Evolutionary conservation across 148 eudicot genomes (phyloP).

Genomic region (Euryodendron excelsum): DNA sequence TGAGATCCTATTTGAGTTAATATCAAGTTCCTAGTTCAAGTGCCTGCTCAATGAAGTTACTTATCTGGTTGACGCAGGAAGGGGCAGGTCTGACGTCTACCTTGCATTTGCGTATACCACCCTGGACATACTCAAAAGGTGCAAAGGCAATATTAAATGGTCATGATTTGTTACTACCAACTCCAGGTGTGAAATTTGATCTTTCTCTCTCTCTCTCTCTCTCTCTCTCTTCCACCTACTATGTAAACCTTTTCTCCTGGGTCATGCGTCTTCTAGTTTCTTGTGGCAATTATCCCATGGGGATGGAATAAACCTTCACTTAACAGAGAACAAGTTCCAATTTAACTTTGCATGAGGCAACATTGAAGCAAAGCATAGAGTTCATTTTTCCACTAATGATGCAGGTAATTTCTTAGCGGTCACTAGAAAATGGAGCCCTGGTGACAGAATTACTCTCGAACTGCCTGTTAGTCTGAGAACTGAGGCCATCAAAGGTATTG

Average conservation of each 20-base stretch:
- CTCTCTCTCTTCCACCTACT: neutral
- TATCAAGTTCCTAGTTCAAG: neutral
- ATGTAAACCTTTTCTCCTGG: neutral
- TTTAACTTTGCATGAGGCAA: neutral
- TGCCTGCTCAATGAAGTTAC: neutral
- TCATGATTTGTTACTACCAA: constrained; percentile 38
- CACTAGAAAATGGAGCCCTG: constrained; percentile 56
- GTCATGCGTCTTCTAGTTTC: neutral
- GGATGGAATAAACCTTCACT: neutral
- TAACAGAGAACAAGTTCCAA: neutral
- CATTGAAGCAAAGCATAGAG: neutral
- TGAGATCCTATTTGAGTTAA: neutral
- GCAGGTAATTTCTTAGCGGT: constrained; percentile 70
- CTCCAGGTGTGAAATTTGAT: constrained; percentile 46
- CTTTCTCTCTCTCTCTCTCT: neutral
- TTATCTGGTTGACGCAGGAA: constrained; percentile 19
- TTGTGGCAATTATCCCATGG: neutral
- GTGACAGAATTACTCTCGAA: constrained; percentile 54
- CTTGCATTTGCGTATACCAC: constrained; percentile 70
- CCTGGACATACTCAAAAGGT: constrained; percentile 56
- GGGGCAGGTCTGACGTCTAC: constrained; percentile 27
- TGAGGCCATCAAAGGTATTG: constrained; percentile 68
- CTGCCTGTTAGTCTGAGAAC: constrained; percentile 59
- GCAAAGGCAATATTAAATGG: constrained; percentile 53
- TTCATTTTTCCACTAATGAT: neutral